Base-by-base conservation (phyloP, 495 filamentous ascomycete species). In the Hypoxylon lienhwacheense region DNA sequence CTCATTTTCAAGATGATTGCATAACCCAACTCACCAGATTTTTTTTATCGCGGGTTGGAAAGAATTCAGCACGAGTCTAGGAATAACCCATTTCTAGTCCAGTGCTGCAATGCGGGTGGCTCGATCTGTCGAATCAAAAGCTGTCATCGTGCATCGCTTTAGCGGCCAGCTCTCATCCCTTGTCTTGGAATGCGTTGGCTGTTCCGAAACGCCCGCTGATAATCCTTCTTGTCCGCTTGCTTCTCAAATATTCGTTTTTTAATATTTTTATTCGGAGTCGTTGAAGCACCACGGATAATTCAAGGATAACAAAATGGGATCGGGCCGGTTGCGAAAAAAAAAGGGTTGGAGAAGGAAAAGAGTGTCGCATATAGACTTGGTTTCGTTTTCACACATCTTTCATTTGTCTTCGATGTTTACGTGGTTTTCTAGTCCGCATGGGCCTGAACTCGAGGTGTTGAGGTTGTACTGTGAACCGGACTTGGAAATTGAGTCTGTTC, bases 291-390 rank as follows among this genome's bases (percentile, higher is more conserved):
- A 26, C 52, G 55, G 53, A 44, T 43, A 45, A 47, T 65, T 59
- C 37, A n/a, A n/a, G n/a, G n/a, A n/a, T 52, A 59, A 58, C 4
- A 60, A 47, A 40, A 35, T 41, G 47, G 46, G 53, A 40, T 61
- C 53, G 66, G 62, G 55, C 64, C 56, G 65, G 36, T 43, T 66
- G 57, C 54, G 69, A 61, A 69, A 66, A 68, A 66, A 51, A 53
- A 55, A 50, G 55, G 70, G 37, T 44, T 66, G 39, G 57, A 59
- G 56, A 49, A 40, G 71, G 67, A 66, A 75, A 74, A 68, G 60
- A 66, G 64, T 54, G 64, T 62, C 40, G 70, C 72, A 74, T 74
- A 72, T 74, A 73, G 70, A 76, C 66, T 61, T 58, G 59, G 41
- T 65, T 64, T 43, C 25, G 5, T 26, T 10, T 25, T 55, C 24